Base-by-base conservation (phyloP, 352 stramenopile species). In the Thalassiosira hispida region DNA sequence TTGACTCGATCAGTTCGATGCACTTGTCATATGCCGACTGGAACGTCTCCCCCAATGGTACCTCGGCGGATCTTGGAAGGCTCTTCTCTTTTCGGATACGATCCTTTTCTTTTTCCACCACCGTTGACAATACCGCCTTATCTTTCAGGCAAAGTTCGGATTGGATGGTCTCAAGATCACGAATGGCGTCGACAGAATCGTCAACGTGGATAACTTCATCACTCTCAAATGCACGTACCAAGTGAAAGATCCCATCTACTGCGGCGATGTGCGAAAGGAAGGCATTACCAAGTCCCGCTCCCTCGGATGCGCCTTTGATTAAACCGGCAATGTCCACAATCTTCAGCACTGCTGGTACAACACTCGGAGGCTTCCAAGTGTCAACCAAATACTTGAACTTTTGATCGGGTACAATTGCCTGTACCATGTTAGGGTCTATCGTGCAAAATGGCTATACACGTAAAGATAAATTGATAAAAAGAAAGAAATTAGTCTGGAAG, bases 301-400 rank as follows among this genome's bases (percentile, higher is more conserved):
- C 98, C 81, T 99, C 97, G 9, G 96, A 95, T 27, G 98, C 98
- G 56, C 89, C 97, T 38, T 95, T 94, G 73, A 99, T 98, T 18
- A 99, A 94, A 63, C 98, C 98, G 31, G 98, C 98, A 90, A 99
- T 99, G 90, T 99, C 98, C 38, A 97, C 99, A 70, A 99, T 97
- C 70, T 97, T 97, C 49, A 99, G 95, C 35, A 98, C 95, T 16
- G 97, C 97, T 0, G 97, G 97, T 38, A 99, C 96, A 82, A 98
- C 92, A 77, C 90, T 98, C 31, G 92, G 82, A 25, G 97, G 96
- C 84, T 98, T 97, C 83, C 94, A 99, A 76, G 96, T 96, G 23
- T 98, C 90, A 11, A 96, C 96, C 35, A 99, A 92, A 91, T 97
- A 98, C 84, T 99, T 97, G 89, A 99, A 99, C 60, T 98, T 97